Conservation (phyloP, 805 yeast species). For the Kodamaea sagamina region DNA sequence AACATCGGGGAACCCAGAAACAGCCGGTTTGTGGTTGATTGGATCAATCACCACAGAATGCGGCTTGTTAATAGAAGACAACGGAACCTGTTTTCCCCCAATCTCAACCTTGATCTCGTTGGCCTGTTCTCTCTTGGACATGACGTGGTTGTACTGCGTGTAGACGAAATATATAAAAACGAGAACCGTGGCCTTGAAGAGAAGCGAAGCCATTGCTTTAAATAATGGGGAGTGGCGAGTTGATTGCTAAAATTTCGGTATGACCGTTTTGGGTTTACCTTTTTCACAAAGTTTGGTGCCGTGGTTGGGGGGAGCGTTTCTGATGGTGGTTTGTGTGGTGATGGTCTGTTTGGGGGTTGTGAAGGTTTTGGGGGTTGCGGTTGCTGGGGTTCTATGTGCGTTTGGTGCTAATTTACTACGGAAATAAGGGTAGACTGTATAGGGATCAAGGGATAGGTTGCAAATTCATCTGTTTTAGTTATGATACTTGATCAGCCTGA, state of each 20-base stretch:
- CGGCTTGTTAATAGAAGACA: conserved; percentile 39
- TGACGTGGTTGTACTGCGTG: conserved; percentile 10
- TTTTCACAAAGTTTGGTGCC: no score
- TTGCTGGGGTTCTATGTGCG: no score
- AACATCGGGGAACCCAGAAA: conserved; percentile 31
- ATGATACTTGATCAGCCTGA: no score
- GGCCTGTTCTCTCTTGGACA: conserved; percentile 7
- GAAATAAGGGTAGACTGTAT: no score
- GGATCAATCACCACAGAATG: conserved; percentile 34
- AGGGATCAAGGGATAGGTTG: no score
- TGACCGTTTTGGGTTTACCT: no score
- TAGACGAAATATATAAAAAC: conserved; percentile 11
- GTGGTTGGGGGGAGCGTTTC: no score
- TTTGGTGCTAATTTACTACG: no score
- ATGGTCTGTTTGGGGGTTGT: no score
- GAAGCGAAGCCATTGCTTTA: conserved; percentile 12
- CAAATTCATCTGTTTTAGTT: no score
- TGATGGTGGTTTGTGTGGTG: no score
- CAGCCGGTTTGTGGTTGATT: conserved; percentile 23
- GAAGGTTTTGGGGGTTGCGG: no score
- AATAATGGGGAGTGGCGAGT: conserved; percentile 9
- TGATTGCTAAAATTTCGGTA: conserved; percentile 2
- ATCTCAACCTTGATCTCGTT: conserved; percentile 24
- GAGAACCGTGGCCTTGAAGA: conserved; percentile 12
- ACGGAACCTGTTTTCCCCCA: conserved; percentile 41